A percentile compares a stretch with the other conserved stretches of the same genome.
Evolutionary conservation across 2,329 filamentous ascomycete genomes (phyloP).

Genomic region (Lachnellula willkommii): DNA sequence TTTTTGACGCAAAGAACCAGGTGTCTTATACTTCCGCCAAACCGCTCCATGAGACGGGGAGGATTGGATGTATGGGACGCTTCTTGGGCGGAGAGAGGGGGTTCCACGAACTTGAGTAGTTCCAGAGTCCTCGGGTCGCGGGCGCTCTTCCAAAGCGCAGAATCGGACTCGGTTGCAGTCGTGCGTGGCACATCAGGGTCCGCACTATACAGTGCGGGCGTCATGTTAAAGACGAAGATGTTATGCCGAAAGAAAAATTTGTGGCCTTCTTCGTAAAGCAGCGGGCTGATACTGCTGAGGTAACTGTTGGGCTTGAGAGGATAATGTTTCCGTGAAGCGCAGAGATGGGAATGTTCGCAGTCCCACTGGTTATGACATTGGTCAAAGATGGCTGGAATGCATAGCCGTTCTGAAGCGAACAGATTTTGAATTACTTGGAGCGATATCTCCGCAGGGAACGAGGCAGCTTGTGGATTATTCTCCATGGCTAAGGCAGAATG

Average conservation of each 20-base stretch:
- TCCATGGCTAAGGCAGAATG: neutral
- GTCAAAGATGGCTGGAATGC: neutral
- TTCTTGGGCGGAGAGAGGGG: neutral
- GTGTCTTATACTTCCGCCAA: conserved; percentile 1
- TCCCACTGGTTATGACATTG: conserved; percentile 1
- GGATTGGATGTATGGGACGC: neutral
- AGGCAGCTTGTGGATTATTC: no score
- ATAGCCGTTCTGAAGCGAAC: neutral
- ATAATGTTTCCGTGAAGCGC: neutral
- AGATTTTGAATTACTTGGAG: neutral
- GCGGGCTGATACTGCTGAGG: neutral
- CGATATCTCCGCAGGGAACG: conserved; percentile 2
- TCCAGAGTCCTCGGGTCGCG: neutral
- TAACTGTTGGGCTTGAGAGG: neutral
- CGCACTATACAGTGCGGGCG: neutral
- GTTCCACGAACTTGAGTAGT: neutral
- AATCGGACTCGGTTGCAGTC: no score
- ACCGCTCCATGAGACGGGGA: neutral
- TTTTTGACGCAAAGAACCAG: conserved; percentile 2
- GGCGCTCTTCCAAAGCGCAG: neutral
- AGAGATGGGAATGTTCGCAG: neutral
- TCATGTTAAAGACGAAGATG: conserved; percentile 1
- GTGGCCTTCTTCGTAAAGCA: conserved; percentile 3
- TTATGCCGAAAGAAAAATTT: conserved; percentile 3
- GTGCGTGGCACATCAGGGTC: no score